Conservation (phyloP, 2,329 filamentous ascomycete species). For the Fusarium globosum region DNA sequence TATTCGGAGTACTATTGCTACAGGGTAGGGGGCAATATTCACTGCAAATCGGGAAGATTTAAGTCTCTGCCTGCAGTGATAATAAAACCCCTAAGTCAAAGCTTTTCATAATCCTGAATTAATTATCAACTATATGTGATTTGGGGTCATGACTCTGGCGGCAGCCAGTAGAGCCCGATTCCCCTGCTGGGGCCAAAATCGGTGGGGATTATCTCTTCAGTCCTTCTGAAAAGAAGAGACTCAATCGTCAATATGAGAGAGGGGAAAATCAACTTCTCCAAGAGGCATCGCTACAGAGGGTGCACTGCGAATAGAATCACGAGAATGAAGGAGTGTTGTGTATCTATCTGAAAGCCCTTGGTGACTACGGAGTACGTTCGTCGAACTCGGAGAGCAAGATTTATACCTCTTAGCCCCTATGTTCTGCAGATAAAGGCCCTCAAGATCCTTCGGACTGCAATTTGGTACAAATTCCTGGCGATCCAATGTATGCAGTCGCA, state of each 20-base stretch:
- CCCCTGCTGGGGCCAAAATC: accelerated
- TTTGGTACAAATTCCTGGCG: neutral
- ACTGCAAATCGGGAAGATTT: no score
- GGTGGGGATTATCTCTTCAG: accelerated
- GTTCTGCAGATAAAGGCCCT: neutral
- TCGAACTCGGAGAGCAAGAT: no score
- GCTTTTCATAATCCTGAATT: no score
- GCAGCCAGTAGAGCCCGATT: neutral
- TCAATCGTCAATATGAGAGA: neutral
- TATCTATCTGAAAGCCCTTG: neutral
- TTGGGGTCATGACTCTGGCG: no score
- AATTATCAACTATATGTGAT: no score
- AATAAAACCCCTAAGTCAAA: no score
- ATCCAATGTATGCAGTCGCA: neutral
- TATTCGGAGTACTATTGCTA: neutral
- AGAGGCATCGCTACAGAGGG: accelerated
- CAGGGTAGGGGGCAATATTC: neutral
- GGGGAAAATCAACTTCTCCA: accelerated
- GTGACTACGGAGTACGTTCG: no score
- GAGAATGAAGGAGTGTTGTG: neutral
- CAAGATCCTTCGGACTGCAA: neutral
- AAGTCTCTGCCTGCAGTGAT: no score
- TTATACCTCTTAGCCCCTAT: neutral
- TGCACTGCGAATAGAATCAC: neutral
- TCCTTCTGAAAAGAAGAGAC: neutral